Conservation (phyloP, 805 yeast species). For the Dipodascopsis uninucleata region DNA sequence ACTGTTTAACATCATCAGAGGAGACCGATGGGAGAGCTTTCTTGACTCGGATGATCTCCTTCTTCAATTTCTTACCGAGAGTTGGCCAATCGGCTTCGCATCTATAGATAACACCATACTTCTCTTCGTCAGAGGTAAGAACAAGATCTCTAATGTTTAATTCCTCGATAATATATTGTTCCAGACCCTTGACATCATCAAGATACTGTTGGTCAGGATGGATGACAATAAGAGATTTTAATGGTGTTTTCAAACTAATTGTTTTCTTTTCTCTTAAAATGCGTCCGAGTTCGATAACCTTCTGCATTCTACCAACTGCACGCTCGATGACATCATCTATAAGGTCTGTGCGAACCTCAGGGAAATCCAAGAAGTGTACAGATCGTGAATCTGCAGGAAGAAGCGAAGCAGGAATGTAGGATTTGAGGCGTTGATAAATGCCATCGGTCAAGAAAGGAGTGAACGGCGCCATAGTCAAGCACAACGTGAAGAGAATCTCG, state of each 20-base stretch:
- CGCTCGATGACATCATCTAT: slow-evolving; percentile 79
- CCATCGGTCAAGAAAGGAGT: slow-evolving; percentile 93
- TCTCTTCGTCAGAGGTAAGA: slow-evolving; percentile 84
- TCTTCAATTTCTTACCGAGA: slow-evolving; percentile 93
- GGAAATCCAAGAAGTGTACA: slow-evolving; percentile 92
- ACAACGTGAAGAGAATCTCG: slow-evolving; percentile 82
- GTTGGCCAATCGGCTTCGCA: slow-evolving; percentile 99
- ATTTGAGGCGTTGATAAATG: slow-evolving; percentile 72
- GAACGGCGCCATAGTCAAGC: slow-evolving; percentile 97
- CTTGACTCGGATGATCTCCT: slow-evolving; percentile 89
- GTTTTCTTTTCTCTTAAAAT: slow-evolving; percentile 93
- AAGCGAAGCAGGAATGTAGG: slow-evolving; percentile 46
- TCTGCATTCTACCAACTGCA: slow-evolving; percentile 93
- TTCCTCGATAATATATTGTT: slow-evolving; percentile 81
- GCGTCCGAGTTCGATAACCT: slow-evolving; percentile 93
- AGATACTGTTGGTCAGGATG: slow-evolving; percentile 74
- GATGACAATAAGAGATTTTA: slow-evolving; percentile 79
- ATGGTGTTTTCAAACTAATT: slow-evolving; percentile 91
- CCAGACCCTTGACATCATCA: slow-evolving; percentile 70
- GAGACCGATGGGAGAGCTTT: slow-evolving; percentile 82
- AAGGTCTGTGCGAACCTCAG: slow-evolving; percentile 73
- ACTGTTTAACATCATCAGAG: slow-evolving; percentile 77
- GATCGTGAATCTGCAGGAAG: slow-evolving; percentile 66
- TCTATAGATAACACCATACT: slow-evolving; percentile 85
- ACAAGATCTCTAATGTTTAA: slow-evolving; percentile 84